phyloP scores from a whole-genome alignment of 129 eudicot genomes.

The Sambucus nigra region DNA sequence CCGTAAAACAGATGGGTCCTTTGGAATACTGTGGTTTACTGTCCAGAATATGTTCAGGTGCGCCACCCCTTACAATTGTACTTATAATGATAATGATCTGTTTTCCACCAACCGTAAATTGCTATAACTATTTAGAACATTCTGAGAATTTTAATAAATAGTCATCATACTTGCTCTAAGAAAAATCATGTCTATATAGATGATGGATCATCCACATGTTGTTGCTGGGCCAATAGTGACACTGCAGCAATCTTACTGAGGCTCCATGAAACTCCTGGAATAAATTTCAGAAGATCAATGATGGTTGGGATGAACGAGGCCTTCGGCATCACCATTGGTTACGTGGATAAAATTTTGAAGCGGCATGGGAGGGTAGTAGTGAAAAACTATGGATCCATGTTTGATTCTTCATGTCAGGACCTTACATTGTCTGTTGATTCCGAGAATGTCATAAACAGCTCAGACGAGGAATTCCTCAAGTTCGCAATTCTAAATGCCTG shows the following conservation, averaged over 20 bases:
- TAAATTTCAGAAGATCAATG: conserved; percentile 14
- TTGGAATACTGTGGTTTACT: too few relatives aligned
- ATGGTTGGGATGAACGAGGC: conserved; percentile 1
- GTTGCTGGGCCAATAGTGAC: conserved; percentile 77
- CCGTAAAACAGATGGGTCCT: too few relatives aligned
- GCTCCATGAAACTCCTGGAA: conserved; percentile 22
- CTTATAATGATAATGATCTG: too few relatives aligned
- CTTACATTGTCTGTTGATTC: conserved; percentile 32
- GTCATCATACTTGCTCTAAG: too few relatives aligned
- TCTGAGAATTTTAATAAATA: background rate
- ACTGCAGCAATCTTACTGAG: conserved; percentile 41
- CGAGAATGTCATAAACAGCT: conserved; percentile 22
- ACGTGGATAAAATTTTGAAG: conserved; percentile 37
- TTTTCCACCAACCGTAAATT: too few relatives aligned
- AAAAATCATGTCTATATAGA: conserved; percentile 23
- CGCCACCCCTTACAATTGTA: too few relatives aligned
- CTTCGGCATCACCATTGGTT: conserved; percentile 10
- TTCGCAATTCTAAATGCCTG: conserved; percentile 39
- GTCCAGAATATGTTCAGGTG: too few relatives aligned
- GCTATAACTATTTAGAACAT: background rate
- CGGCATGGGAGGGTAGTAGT: conserved; percentile 40
- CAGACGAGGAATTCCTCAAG: conserved; percentile 56
- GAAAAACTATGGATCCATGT: conserved; percentile 52
- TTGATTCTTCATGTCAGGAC: conserved; percentile 46
- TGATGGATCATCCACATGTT: conserved; percentile 75